Base-by-base conservation (phyloP, 257 asterid genomes). In the Echites panduratus region DNA sequence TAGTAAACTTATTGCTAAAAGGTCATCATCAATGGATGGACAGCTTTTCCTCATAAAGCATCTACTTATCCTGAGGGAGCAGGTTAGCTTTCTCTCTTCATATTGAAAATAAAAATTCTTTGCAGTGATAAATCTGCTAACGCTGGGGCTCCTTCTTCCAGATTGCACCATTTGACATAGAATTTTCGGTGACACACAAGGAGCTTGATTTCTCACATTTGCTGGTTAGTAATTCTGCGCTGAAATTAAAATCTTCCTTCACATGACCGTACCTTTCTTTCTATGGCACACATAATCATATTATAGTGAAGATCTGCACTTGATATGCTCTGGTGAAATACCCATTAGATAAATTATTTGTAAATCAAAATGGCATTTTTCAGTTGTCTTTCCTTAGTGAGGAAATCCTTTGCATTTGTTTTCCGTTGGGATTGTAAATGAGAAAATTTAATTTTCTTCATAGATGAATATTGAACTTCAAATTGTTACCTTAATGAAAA, bases 141-240 rank as follows among this genome's bases (percentile, higher is more conserved):
- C 62, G 53, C 58, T 29, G 57, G 73, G 76, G 54, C 41, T 73
- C 63, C 62, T 35, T 68, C 68, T 79, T 87, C 78, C 96, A 95
- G 99, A 95, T 95, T 85, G 98, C 97, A 49, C 99, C 97, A 75
- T 95, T 95, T 76, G 99, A 95, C 72, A 92, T 95, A 11, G 99
- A 92, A 83, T 95, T 95, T 84, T 95, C 99, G 50, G 97, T 87
- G 73, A 95, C 98, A 9, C 95, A 95, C 84, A 95, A 92, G 87
- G 99, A 95, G 87, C 99, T 95, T 77, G 99, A 95, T 84, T 95
- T 95, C 91, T 92, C 99, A 40, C 97, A 95, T 89, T 80, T 95
- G 85, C 85, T 95, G 99, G 99, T 95, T 61, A 82, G 82, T 80
- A 72, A 70, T 67, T 76, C 81, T 73, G 41, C 59, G 12, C 68